Base-by-base conservation (phyloP, 2,329 filamentous ascomycete species). In the Metarhizium guizhouense region DNA sequence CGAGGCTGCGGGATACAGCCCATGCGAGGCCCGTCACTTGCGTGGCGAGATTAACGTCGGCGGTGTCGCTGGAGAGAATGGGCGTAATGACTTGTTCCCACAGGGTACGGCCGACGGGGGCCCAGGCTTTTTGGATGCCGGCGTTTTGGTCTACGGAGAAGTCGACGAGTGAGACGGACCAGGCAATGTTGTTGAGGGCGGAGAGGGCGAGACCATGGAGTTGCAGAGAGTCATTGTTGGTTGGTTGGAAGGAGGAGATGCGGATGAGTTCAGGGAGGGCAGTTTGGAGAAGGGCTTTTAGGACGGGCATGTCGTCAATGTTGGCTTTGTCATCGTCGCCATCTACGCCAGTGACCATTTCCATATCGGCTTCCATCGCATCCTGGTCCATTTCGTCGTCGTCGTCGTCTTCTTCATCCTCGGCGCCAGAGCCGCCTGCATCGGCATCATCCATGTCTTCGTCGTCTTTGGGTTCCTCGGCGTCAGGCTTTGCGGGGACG, bases 151-250 rank as follows among this genome's bases (percentile, higher is more conserved):
- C 69, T 36, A 80, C 75, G 29, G 76, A 72, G 62, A 84, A 83
- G 67, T 85, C 82, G 61, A 84, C 72, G 62, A 79, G 78, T 8
- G 81, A 83, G 45, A 85, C 73, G 11, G 83, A 84, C 83, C 85
- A 87, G 54, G 84, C 75, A 54, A 87, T 80, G 68, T 87, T 87
- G 72, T 82, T 86, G 57, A 88, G 74, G 16, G 82, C 78, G 2
- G 81, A 79, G 29, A 87, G 69, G 18, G 84, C 79, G 60, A 79
- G 76, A 20, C 68, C 68, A 59, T 80, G 80, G 45, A 85, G 70
- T 6, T 72, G 65, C 13, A 74, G 65, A 16, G 70, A 64, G 34
- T 76, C 72, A 20, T 76, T 74, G 54, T 71, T 69, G 10, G 66
- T 63, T 10, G 74, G 68, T 11, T 70, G 66, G 6, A 75, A 67